Evolutionary conservation across 805 yeast genomes (phyloP), one percentile per base, ranked within the genome.

Genomic region (Lachancea quebecensis): DNA sequence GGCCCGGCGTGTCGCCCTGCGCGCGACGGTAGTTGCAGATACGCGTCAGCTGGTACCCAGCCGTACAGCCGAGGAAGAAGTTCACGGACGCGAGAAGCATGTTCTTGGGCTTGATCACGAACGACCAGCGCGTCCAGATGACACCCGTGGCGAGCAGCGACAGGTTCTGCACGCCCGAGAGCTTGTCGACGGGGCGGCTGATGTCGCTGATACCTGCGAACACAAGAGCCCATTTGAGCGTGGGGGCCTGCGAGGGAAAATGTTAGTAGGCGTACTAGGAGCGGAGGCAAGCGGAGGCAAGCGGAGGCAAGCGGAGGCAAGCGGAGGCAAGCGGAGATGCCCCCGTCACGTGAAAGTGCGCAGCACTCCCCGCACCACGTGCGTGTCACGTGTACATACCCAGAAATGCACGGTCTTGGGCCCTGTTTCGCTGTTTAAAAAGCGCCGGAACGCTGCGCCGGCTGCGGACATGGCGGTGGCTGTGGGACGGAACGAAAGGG

Each of bases 41-140:
- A 69, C 99, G 79, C 38, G 68, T 58, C 33, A 93, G 67, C 72
- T 91, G 98, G 64, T 73, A 79, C 28, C 91, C 85, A 2, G 98
- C 96, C 39, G 95, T 95, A 29, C 82, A 70, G 21, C 95, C 96
- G 44, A 91, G 71, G 75, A 93, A 91, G 73, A 89, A 88, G 69
- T 91, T 91, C 45, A 91, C 99, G 27, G 91, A 79, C 3, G 98
- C 99, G 54, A 93, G 74, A 50, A 93, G 70, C 55, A 75, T 74
- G 68, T 91, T 91, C 69, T 84, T 82, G 35, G 99, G 99, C 53
- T 72, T 79, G 61, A 91, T 91, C 52, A 90, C 93, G 68, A 90
- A 78, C 12, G 96, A 89, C 98, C 98, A 91, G 66, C 99, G 80
- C 31, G 99, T 91, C 99, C 99, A 91, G 57, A 91, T 88, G 44